Base-by-base conservation (phyloP, 495 filamentous ascomycete species). In the Aspergillus saccharolyticus region DNA sequence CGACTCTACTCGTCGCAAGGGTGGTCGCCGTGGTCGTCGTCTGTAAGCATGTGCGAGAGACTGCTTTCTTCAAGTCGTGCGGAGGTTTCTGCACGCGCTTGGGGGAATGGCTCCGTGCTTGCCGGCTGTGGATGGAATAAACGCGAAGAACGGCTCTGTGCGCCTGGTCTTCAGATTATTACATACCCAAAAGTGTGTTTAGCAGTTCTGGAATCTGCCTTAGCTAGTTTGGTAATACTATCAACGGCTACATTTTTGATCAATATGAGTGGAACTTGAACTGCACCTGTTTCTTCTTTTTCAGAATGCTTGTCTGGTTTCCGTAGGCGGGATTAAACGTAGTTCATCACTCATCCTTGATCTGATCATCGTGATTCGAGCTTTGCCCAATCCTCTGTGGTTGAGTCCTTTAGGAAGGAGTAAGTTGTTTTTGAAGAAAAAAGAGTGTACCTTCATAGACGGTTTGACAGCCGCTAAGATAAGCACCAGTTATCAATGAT, bases 1-100 rank as follows among this genome's bases (percentile, higher is more conserved):
- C 74, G 94, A 99, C 80, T 93, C 88, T 76, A 99, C 94, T 66
- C 89, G 94, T 77, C 89, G 93, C 77, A 99, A 99, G 88, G 94
- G 94, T 80, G 94, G 94, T 96, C 90, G 94, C 78, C 92, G 94
- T 88, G 94, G 94, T 96, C 94, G 94, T 79, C 92, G 94, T 93
- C 86, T 99, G 75, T 97, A 82, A 86, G 74, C 70, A 65, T 71
- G 59, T 76, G 72, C 68, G 59, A 58, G 60, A 60, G 24, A 28
- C 9, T 63, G 53, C 63, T 60, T 60, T 63, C 61, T 66, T 61
- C 66, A 58, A 62, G 61, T 59, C 62, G 46, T 67, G 58, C 64
- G 57, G 63, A 58, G 61, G 44, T 28, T 58, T 54, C 60, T 59
- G 64, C 61, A 50, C 67, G 68, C 67, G 71, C 66, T 62, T 66